Evolutionary conservation across 1,139 yeast species (phyloP).

Genomic region (Saccharomycopsis hybrid): DNA sequence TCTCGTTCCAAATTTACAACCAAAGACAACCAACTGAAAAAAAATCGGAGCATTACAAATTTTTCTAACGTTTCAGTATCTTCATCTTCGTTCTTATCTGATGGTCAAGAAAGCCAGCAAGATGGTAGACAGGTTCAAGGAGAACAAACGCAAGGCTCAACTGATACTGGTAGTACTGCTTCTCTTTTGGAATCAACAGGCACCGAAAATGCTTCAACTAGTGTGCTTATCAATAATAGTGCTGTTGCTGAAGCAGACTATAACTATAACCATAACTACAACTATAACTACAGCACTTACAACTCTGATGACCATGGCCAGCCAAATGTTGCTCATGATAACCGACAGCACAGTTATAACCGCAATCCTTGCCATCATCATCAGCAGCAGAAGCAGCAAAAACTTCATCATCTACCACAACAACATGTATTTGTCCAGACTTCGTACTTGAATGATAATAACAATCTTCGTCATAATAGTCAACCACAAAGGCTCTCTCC

Average conservation of each 20-base stretch:
- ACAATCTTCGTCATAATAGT: not conserved
- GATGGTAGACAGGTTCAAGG: no score
- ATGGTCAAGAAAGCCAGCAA: no score
- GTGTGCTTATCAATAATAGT: constrained; percentile 1
- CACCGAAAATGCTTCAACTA: no score
- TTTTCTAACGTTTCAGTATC: constrained; percentile 4
- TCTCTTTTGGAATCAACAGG: no score
- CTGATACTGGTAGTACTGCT: no score
- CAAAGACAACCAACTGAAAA: not conserved
- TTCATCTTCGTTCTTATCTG: no score
- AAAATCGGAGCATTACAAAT: constrained; percentile 7
- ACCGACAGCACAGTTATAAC: not conserved
- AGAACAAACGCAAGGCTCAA: no score
- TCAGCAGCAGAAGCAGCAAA: not conserved
- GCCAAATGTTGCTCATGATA: not conserved
- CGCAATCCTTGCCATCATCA: no score
- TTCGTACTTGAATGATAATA: not conserved
- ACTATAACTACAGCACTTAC: not conserved
- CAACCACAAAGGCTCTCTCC: not conserved
- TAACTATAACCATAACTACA: not conserved
- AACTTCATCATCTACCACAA: not conserved
- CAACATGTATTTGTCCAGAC: not conserved
- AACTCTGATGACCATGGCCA: not conserved
- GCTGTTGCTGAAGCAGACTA: not conserved
- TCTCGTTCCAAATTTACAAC: constrained; percentile 1